phyloP scores from a whole-genome alignment of 2,329 filamentous ascomycete genomes.

The Pseudocercospora fuligena region DNA sequence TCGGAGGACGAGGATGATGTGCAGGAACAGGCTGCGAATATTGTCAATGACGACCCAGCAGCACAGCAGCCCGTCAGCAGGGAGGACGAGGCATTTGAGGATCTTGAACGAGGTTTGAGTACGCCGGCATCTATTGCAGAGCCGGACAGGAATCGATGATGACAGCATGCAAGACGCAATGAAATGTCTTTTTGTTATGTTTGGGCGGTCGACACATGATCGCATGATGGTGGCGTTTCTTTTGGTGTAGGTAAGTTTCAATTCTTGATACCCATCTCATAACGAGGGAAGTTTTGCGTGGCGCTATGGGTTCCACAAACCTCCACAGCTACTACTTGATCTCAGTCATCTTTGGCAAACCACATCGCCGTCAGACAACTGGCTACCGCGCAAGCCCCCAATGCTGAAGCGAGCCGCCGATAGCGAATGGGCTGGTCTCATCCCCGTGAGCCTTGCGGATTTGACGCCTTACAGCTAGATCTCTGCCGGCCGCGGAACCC shows the following conservation, averaged over 20 bases:
- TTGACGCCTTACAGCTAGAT: no score
- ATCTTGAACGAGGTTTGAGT: slow-evolving; percentile 41
- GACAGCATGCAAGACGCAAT: slow-evolving; percentile 9
- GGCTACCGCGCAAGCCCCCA: neutral
- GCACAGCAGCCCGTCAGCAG: slow-evolving; percentile 39
- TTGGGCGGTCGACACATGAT: slow-evolving; percentile 1
- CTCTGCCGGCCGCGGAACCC: no score
- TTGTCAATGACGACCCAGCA: slow-evolving; percentile 40
- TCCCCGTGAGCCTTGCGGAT: no score
- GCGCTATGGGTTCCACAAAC: neutral
- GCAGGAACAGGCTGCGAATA: slow-evolving; percentile 40
- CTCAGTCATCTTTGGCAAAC: neutral
- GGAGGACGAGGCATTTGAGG: slow-evolving; percentile 42
- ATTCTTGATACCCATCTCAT: slow-evolving; percentile 10
- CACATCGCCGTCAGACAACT: neutral
- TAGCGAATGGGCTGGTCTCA: neutral
- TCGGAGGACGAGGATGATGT: slow-evolving; percentile 38
- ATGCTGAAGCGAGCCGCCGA: neutral
- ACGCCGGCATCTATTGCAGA: slow-evolving; percentile 7
- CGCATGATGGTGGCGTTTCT: neutral
- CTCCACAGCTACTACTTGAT: neutral
- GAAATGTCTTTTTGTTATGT: slow-evolving; percentile 7
- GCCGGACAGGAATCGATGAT: slow-evolving; percentile 29
- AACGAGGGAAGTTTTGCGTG: neutral
- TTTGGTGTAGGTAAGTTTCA: slow-evolving; percentile 5